A percentile compares a stretch with the other conserved stretches of the same genome.
Conservation (phyloP, 1,284 basidiomycete genomes). For the Boletellus deceptivus region DNA sequence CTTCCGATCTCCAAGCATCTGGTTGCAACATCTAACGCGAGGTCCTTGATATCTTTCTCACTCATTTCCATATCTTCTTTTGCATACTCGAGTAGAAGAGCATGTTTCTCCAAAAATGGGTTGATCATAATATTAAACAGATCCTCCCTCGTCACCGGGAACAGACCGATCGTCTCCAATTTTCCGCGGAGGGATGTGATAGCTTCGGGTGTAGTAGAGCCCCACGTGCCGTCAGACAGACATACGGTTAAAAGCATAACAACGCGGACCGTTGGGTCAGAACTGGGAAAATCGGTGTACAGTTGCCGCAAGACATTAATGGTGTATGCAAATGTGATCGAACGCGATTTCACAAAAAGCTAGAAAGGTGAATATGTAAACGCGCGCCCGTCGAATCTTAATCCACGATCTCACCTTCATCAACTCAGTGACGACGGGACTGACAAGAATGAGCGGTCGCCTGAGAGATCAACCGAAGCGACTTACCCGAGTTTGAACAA, state of each 20-base stretch:
- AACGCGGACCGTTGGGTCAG: constrained; percentile 57
- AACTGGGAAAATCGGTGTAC: constrained; percentile 60
- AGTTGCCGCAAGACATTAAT: constrained; percentile 56
- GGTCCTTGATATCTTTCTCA: constrained; percentile 38
- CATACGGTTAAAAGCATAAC: constrained; percentile 67
- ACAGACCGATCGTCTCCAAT: constrained; percentile 51
- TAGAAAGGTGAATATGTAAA: constrained; percentile 29
- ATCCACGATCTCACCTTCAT: constrained; percentile 47
- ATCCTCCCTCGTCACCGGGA: constrained; percentile 56
- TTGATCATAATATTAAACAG: constrained; percentile 60
- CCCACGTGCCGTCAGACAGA: constrained; percentile 44
- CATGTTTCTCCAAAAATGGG: constrained; percentile 63
- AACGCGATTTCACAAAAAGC: constrained; percentile 68
- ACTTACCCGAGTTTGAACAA: constrained; percentile 57
- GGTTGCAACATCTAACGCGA: constrained; percentile 53
- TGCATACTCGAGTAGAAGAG: constrained; percentile 54
- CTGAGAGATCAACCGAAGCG: constrained; percentile 23
- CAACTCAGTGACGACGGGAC: constrained; percentile 55
- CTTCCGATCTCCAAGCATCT: constrained; percentile 60
- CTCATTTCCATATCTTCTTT: constrained; percentile 45
- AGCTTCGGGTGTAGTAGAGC: constrained; percentile 30
- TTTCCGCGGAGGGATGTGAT: constrained; percentile 35
- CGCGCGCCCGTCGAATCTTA: background rate
- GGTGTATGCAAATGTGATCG: constrained; percentile 50
- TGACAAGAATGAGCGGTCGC: constrained; percentile 27